Evolutionary conservation across 352 stramenopile genomes (phyloP).

Genomic region (Phytophthora agathidicida): DNA sequence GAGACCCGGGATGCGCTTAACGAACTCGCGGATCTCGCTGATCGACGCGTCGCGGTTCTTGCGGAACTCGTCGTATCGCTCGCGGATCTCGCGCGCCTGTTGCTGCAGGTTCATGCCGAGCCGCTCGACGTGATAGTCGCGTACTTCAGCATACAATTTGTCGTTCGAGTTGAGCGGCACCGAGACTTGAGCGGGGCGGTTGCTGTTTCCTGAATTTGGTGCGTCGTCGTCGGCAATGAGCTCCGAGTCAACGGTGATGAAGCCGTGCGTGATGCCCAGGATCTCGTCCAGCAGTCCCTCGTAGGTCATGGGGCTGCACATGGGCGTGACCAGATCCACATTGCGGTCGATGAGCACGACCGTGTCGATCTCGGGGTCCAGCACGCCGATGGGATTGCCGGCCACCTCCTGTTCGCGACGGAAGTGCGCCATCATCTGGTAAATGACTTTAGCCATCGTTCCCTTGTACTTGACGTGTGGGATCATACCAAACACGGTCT

Average conservation of each 20-base stretch:
- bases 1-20: slow-evolving; percentile 96
- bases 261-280: slow-evolving; percentile 94
- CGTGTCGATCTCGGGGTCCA: slow-evolving; percentile 93
- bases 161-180: slow-evolving; percentile 96
- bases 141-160: slow-evolving; percentile 95
- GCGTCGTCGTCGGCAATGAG: slow-evolving; percentile 78
- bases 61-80: slow-evolving; percentile 95
- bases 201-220: slow-evolving; percentile 30
- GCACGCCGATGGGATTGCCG: slow-evolving; percentile 73
- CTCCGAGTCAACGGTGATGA: slow-evolving; percentile 80
- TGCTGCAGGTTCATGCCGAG: slow-evolving; percentile 97
- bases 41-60: slow-evolving; percentile 96
- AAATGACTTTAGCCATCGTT: slow-evolving; percentile 89
- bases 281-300: slow-evolving; percentile 97
- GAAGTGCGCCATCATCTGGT: slow-evolving; percentile 92
- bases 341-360: slow-evolving; percentile 95
- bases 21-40: slow-evolving; percentile 98
- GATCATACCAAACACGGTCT: slow-evolving; percentile 93
- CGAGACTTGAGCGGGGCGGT: slow-evolving; percentile 78
- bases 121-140: slow-evolving; percentile 96
- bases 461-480: slow-evolving; percentile 95
- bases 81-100: slow-evolving; percentile 94
- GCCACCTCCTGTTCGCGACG: slow-evolving; percentile 91
- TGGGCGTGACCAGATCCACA: slow-evolving; percentile 95
- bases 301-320: slow-evolving; percentile 97